Percentiles rank a stretch among this genome's conserved stretches.
These are phyloP conservation scores for Nepenthes alata DNA, from an alignment of 179 eudicot genomes.

Conservation along the genomic window DNA sequence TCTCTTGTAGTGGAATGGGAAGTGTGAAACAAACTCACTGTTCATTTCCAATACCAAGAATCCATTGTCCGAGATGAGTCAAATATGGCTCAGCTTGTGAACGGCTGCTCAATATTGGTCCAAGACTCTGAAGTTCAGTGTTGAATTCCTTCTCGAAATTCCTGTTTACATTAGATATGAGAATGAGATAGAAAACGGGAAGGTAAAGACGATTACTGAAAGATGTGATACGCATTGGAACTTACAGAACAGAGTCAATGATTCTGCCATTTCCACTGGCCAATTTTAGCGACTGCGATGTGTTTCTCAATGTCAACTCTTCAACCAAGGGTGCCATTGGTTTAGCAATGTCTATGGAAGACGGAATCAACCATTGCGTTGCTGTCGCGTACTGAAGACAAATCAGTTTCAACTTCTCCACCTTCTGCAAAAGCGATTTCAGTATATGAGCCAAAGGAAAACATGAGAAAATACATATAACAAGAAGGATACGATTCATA, in stretches of 20 bases:
- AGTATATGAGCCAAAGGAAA: background rate
- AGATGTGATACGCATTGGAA: background rate
- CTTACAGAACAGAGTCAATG: slow-evolving; percentile 56
- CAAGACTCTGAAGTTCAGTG: slow-evolving; percentile 70
- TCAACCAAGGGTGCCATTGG: slow-evolving; percentile 18
- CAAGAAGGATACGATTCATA: no score
- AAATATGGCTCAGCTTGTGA: slow-evolving; percentile 87
- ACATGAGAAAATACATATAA: no score
- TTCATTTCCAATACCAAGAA: slow-evolving; percentile 76
- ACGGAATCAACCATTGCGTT: slow-evolving; percentile 66
- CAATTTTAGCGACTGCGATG: slow-evolving; percentile 26
- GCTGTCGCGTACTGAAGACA: slow-evolving; percentile 88
- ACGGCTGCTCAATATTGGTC: slow-evolving; percentile 75
- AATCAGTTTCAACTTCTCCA: slow-evolving; percentile 69
- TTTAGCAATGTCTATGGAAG: slow-evolving; percentile 38
- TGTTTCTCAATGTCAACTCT: slow-evolving; percentile 21
- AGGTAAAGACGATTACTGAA: background rate
- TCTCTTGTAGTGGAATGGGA: no score
- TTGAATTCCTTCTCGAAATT: slow-evolving; percentile 78
- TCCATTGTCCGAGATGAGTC: slow-evolving; percentile 93
- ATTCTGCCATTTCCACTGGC: slow-evolving; percentile 37
- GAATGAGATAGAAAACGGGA: background rate
- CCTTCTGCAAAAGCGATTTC: slow-evolving; percentile 39
- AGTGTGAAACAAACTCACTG: slow-evolving; percentile 10
- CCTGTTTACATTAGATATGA: slow-evolving; percentile 29